Percentiles rank a stretch among this genome's conserved stretches.
phyloP scores from a whole-genome alignment of 768 basidiomycete species.

The Daedaleopsis sinensis region DNA sequence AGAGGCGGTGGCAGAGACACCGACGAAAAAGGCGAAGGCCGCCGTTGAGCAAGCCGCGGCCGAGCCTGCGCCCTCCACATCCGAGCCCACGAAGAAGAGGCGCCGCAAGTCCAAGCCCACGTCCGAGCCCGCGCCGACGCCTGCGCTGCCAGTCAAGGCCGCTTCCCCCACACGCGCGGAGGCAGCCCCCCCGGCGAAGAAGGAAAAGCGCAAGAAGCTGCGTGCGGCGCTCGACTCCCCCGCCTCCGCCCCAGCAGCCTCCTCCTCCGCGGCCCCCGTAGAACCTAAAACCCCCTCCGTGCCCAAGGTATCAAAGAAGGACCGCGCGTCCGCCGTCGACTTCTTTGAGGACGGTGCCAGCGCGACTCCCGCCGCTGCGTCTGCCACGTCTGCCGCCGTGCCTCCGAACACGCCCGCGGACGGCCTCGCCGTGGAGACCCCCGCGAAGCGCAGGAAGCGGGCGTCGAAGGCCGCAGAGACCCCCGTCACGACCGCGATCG shows the following conservation, averaged over 20 bases:
- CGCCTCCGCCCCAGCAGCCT: not conserved
- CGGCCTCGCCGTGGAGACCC: conserved; percentile 21
- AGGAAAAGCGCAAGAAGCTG: conserved; percentile 21
- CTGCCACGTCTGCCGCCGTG: conserved; percentile 1
- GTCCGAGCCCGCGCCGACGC: not conserved
- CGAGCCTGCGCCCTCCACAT: not conserved
- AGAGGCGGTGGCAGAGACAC: conserved; percentile 34
- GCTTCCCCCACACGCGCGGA: not conserved
- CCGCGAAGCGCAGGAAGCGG: conserved; percentile 26
- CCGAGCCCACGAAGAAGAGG: conserved; percentile 19
- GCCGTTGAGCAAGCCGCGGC: not conserved
- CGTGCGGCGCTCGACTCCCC: conserved; percentile 10
- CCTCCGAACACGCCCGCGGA: conserved; percentile 31
- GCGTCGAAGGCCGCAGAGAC: conserved; percentile 18
- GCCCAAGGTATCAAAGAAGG: conserved; percentile 15
- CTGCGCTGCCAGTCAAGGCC: conserved; percentile 1
- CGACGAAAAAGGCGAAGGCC: conserved; percentile 43
- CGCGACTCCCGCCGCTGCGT: conserved; percentile 3
- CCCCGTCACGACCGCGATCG: conserved; percentile 19
- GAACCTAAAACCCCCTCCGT: conserved; percentile 21
- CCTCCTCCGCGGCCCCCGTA: conserved; percentile 12
- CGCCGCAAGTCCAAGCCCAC: conserved; percentile 17
- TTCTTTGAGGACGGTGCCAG: conserved; percentile 27
- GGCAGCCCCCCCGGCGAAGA: conserved; percentile 15
- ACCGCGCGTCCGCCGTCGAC: conserved; percentile 28